Percentiles rank a stretch among this genome's conserved stretches.
phyloP scores from a whole-genome alignment of 1,139 yeast species.

The Blastobotrys indianensis region DNA sequence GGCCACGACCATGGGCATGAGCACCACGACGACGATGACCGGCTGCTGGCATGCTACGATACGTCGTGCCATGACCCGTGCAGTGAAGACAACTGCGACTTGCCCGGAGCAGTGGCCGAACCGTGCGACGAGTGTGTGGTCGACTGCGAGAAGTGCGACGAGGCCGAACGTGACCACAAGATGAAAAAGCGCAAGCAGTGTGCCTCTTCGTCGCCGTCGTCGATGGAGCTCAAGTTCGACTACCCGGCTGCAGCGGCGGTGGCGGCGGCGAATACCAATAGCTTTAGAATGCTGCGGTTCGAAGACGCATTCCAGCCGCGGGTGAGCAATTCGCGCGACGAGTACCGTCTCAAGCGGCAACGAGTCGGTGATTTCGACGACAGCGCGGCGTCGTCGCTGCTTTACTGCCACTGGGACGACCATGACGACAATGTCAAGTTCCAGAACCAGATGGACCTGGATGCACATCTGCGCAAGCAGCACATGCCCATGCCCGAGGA shows the following conservation, averaged over 20 bases:
- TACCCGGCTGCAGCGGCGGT: neutral
- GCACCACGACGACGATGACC: neutral
- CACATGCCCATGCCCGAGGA: constrained; percentile 13
- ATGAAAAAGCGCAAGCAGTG: neutral
- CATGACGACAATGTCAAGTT: constrained; percentile 30
- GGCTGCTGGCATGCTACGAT: neutral
- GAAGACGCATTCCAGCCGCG: constrained; percentile 4
- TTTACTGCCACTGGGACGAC: constrained; percentile 36
- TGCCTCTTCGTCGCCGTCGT: neutral
- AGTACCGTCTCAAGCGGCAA: neutral
- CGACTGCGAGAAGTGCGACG: constrained; percentile 18
- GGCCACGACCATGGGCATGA: too few species aligned
- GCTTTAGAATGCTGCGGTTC: neutral
- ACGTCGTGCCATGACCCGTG: neutral
- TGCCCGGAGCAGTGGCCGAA: neutral
- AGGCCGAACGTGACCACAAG: constrained; percentile 18
- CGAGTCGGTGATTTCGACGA: neutral
- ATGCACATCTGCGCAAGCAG: constrained; percentile 25
- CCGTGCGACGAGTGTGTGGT: constrained; percentile 7
- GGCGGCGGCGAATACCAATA: neutral
- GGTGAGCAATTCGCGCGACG: constrained; percentile 6
- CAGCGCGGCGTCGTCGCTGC: constrained; percentile 1
- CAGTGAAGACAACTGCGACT: constrained; percentile 7
- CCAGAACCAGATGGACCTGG: constrained; percentile 27
- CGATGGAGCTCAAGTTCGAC: too few species aligned